phyloP scores from a whole-genome alignment of 2,329 filamentous ascomycete genomes.

The Nigrospora osmanthi region DNA sequence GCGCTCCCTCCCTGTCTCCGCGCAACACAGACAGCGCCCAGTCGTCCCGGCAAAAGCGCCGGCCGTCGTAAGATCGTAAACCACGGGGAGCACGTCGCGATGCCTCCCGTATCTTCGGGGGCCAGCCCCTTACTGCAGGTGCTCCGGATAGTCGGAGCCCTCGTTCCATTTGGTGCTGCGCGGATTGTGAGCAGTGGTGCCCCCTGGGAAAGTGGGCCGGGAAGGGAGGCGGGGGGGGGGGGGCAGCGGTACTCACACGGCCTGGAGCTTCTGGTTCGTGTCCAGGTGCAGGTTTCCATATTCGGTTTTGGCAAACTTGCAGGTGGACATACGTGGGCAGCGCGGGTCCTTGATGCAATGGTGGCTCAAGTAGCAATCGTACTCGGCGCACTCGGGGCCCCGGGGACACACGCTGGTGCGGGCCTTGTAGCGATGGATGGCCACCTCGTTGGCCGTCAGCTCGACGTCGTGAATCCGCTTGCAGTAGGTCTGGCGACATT shows the following conservation, averaged over 20 bases:
- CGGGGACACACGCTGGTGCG: conserved; percentile 23
- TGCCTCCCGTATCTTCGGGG: too few species aligned
- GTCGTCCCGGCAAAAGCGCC: too few species aligned
- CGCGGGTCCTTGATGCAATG: conserved; percentile 18
- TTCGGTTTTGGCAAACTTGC: conserved; percentile 19
- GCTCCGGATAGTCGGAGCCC: background rate
- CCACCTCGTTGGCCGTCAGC: conserved; percentile 19
- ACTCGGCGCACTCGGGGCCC: conserved; percentile 22
- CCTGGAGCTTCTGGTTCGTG: conserved; percentile 18
- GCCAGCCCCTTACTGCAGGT: background rate
- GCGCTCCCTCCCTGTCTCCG: too few species aligned
- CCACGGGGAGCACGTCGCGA: too few species aligned
- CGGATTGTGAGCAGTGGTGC: background rate
- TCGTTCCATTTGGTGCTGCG: background rate
- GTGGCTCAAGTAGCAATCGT: conserved; percentile 25
- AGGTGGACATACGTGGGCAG: conserved; percentile 15
- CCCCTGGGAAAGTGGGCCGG: background rate
- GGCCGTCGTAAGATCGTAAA: too few species aligned
- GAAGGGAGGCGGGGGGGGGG: background rate
- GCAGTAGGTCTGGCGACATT: conserved; percentile 20
- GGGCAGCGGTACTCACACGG: conserved; percentile 12
- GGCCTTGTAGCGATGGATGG: conserved; percentile 26
- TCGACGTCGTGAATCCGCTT: conserved; percentile 22
- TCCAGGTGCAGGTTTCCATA: conserved; percentile 21
- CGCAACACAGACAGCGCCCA: too few species aligned